These are phyloP conservation scores for Atkinsonella hypoxylon DNA, from an alignment of 2,329 filamentous ascomycete species.

Conservation along the genomic window DNA sequence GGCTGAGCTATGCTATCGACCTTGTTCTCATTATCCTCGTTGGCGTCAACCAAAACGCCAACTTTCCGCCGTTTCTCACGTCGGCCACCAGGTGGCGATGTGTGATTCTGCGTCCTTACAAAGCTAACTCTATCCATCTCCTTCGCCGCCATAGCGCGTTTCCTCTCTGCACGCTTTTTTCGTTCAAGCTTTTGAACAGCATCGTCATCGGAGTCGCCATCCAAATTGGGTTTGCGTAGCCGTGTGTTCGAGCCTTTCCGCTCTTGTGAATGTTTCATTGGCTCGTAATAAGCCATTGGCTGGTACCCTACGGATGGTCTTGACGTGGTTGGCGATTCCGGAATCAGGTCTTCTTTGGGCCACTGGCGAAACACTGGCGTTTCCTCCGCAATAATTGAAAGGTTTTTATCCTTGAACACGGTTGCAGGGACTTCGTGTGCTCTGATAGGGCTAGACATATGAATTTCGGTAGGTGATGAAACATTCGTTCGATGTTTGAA, in stretches of 20 bases:
- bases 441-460: slow-evolving; percentile 29
- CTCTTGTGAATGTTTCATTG: slow-evolving; percentile 34
- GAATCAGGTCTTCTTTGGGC: slow-evolving; percentile 20
- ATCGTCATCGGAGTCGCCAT: slow-evolving; percentile 24
- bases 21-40: not conserved
- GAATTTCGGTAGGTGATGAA: slow-evolving; percentile 30
- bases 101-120: slow-evolving; percentile 12
- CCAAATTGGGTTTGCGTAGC: slow-evolving; percentile 13
- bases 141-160: slow-evolving; percentile 27
- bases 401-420: slow-evolving; percentile 12
- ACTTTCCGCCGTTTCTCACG: slow-evolving; percentile 18
- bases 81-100: slow-evolving; percentile 10
- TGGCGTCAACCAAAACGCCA: not conserved
- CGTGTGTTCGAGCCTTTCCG: slow-evolving; percentile 18
- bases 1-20: not conserved
- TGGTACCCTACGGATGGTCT: slow-evolving; percentile 14
- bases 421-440: slow-evolving; percentile 21
- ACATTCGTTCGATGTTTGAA: slow-evolving; percentile 36
- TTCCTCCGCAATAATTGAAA: slow-evolving; percentile 10
- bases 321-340: slow-evolving; percentile 23
- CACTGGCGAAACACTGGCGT: slow-evolving; percentile 16
- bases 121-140: slow-evolving; percentile 31
- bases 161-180: slow-evolving; percentile 24
- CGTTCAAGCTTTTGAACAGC: slow-evolving; percentile 21
- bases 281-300: slow-evolving; percentile 32